These are phyloP conservation scores for Solanum sejunctum DNA, from an alignment of 257 asterid genomes.

Conservation along the genomic window DNA sequence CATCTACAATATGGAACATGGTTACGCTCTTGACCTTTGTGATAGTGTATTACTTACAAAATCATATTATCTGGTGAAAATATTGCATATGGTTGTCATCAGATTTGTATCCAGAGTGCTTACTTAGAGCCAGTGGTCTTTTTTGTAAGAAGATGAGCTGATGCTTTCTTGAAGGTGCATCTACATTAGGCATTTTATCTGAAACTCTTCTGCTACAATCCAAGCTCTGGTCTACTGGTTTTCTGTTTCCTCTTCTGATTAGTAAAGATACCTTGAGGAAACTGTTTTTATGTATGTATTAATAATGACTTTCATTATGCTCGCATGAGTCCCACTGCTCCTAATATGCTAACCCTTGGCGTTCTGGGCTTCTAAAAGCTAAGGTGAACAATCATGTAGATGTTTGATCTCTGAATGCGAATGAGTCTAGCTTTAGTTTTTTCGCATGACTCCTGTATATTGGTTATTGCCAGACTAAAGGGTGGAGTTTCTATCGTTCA, in stretches of 20 bases:
- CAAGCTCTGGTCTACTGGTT: not conserved
- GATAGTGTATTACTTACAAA: not conserved
- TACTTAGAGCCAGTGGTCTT: not conserved
- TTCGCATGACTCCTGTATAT: not conserved
- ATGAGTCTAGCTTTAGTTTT: not conserved
- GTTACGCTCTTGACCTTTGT: not conserved
- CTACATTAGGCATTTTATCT: not conserved
- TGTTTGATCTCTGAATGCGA: not conserved
- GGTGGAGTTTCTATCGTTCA: not conserved
- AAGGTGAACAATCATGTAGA: not conserved
- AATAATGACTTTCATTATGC: not conserved
- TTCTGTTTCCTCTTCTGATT: not conserved
- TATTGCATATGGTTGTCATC: not conserved
- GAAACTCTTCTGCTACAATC: not conserved
- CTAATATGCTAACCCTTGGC: not conserved
- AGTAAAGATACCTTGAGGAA: not conserved
- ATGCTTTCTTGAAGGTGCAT: not conserved
- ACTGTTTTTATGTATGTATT: not conserved
- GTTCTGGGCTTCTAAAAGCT: not conserved
- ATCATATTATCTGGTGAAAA: not conserved
- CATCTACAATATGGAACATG: not conserved
- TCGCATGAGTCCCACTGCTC: not conserved
- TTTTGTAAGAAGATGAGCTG: not conserved
- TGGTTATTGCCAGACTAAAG: not conserved
- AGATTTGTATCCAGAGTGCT: not conserved